Evolutionary conservation across 1,284 basidiomycete species (phyloP).

Genomic region (Tylopilus sp.): DNA sequence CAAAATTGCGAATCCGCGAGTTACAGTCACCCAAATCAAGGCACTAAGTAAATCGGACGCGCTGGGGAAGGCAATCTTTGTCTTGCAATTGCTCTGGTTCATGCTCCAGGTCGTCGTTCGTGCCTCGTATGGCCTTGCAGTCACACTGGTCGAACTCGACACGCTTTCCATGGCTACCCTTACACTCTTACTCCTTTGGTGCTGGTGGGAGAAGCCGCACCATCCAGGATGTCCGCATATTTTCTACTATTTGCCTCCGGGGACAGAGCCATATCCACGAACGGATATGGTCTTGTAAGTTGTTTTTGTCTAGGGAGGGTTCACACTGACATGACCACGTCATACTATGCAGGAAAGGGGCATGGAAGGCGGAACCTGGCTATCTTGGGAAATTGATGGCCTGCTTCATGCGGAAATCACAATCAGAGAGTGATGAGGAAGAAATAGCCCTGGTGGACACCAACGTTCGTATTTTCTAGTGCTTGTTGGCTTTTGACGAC

Average conservation of each 20-base stretch:
- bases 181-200: not conserved
- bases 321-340: not conserved
- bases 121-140: not conserved
- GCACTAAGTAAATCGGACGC: not conserved
- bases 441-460: not conserved
- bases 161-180: not conserved
- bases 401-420: not conserved
- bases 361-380: not conserved
- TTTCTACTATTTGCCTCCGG: not conserved
- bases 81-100: not conserved
- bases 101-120: not conserved
- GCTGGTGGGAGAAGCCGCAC: slow-evolving; percentile 4
- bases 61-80: not conserved
- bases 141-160: slow-evolving; percentile 2
- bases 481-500: not conserved
- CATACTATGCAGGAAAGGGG: not conserved
- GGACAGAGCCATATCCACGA: not conserved
- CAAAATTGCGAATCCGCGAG: slow-evolving; percentile 1
- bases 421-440: not conserved
- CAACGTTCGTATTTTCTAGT: not conserved
- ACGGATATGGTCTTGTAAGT: not conserved
- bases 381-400: not conserved
- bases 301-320: not conserved
- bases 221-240: not conserved
- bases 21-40: not conserved